Conservation (phyloP, 352 stramenopile species). For the Thraustochytrium striatum region DNA sequence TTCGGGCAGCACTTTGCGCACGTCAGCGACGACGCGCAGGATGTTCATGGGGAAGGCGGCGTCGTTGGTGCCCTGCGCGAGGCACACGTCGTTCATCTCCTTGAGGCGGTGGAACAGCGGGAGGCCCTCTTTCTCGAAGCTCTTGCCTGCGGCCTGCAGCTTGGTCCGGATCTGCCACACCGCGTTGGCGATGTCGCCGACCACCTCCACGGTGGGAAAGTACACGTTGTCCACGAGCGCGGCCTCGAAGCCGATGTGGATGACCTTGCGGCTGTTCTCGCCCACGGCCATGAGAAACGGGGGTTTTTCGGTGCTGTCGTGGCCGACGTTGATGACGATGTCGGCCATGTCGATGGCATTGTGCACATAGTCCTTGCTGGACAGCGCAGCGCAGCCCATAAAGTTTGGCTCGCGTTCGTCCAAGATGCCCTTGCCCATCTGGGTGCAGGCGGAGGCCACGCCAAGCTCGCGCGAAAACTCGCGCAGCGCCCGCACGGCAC, state of each 20-base stretch:
- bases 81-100: conserved; percentile 37
- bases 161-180: conserved; percentile 50
- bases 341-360: conserved; percentile 48
- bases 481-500: conserved; percentile 38
- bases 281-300: conserved; percentile 50
- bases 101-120: conserved; percentile 51
- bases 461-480: conserved; percentile 48
- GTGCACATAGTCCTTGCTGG: conserved; percentile 51
- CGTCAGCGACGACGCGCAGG: conserved; percentile 44
- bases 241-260: conserved; percentile 48
- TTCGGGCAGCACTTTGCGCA: conserved; percentile 49
- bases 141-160: conserved; percentile 33
- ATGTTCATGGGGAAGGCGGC: conserved; percentile 51
- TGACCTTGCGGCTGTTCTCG: conserved; percentile 45
- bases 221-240: conserved; percentile 52
- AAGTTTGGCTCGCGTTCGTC: conserved; percentile 43
- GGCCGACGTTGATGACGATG: conserved; percentile 52
- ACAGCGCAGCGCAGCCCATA: conserved; percentile 48
- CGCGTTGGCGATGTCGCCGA: conserved; percentile 53
- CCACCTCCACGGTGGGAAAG: conserved; percentile 42
- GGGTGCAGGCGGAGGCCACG: conserved; percentile 38
- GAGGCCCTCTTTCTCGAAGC: conserved; percentile 44
- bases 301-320: conserved; percentile 53
- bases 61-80: conserved; percentile 35
- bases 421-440: conserved; percentile 54